phyloP scores from a whole-genome alignment of 345 rosid genomes.

The Passiflora organensis region DNA sequence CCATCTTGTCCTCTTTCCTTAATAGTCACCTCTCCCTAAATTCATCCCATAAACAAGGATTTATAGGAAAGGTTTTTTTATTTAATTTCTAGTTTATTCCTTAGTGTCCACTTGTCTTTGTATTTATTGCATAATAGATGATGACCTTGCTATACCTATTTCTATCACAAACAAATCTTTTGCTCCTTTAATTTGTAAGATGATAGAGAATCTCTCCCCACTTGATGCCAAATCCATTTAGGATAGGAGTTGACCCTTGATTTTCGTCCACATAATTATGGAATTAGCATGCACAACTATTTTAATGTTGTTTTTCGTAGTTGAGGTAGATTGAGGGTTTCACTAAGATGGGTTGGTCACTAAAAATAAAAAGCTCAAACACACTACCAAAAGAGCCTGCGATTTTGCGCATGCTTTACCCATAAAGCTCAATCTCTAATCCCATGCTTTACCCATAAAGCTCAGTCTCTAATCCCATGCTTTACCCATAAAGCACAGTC shows the following conservation, averaged over 20 bases:
- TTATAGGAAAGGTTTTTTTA: conserved; percentile 6
- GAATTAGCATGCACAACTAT: neutral
- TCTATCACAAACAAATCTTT: conserved; percentile 8
- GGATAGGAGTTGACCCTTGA: conserved; percentile 12
- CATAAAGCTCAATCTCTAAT: neutral
- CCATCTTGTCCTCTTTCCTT: conserved; percentile 16
- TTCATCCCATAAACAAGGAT: conserved; percentile 21
- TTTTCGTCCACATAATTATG: conserved; percentile 24
- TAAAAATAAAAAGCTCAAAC: conserved; percentile 7
- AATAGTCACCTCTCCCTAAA: conserved; percentile 13
- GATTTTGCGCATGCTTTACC: conserved; percentile 26
- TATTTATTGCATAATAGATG: conserved; percentile 9
- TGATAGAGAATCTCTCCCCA: conserved; percentile 20
- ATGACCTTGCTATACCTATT: neutral
- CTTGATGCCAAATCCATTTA: conserved; percentile 37
- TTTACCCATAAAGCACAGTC: neutral
- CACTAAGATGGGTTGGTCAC: conserved; percentile 9
- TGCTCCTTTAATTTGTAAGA: conserved; percentile 15
- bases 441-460: conserved; percentile 21
- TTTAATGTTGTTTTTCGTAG: neutral
- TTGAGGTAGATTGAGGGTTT: conserved; percentile 3
- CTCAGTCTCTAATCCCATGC: conserved; percentile 19
- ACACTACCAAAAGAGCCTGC: conserved; percentile 20
- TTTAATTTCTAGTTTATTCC: neutral
- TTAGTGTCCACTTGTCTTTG: conserved; percentile 22